Conservation (phyloP, 179 eudicot species). For the Corrigiola litoralis region DNA sequence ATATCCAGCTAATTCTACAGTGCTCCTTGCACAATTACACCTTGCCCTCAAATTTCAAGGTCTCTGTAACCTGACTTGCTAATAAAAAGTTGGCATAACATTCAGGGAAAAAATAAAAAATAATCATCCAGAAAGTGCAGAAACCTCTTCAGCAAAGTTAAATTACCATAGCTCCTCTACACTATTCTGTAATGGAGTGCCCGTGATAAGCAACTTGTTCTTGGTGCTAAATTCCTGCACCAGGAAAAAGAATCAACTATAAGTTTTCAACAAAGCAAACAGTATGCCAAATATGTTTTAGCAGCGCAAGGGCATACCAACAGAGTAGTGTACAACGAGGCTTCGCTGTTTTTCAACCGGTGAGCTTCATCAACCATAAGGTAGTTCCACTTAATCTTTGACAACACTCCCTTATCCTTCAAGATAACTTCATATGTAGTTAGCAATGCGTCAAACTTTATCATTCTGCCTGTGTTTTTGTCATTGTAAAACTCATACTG, state of each 20-base stretch:
- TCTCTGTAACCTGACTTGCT: too few relatives aligned
- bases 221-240: conserved; percentile 94
- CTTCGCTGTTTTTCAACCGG: conserved; percentile 94
- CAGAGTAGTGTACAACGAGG: conserved; percentile 82
- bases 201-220: conserved; percentile 96
- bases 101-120: neutral
- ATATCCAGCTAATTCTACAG: too few relatives aligned
- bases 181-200: conserved; percentile 96
- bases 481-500: conserved; percentile 88
- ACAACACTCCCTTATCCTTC: conserved; percentile 84
- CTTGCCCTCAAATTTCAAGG: too few relatives aligned
- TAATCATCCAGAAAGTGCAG: neutral
- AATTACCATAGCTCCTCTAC: conserved; percentile 96
- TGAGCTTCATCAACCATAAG: conserved; percentile 99
- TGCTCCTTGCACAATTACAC: too few relatives aligned
- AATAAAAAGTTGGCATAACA: neutral
- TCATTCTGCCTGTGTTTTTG: conserved; percentile 55
- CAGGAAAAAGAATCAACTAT: neutral
- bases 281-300: neutral
- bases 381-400: conserved; percentile 96
- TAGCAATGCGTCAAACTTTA: conserved; percentile 80
- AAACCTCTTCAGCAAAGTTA: conserved; percentile 3
- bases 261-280: neutral
- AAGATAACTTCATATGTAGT: conserved; percentile 96
- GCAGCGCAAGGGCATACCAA: conserved; percentile 39